phyloP scores from a whole-genome alignment of 164 flowering plant species.

The Buxus sempervirens region DNA sequence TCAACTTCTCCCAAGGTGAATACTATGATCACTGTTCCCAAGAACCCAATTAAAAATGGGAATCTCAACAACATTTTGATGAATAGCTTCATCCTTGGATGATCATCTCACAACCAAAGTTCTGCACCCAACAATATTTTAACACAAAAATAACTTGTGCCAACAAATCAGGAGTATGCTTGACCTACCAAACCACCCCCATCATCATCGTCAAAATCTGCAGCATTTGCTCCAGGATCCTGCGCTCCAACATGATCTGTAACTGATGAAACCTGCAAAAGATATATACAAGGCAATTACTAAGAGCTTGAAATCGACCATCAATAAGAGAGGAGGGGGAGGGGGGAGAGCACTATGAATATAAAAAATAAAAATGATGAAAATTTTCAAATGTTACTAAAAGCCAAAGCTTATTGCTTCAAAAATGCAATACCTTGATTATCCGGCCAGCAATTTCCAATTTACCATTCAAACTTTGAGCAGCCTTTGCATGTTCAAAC shows the following conservation, averaged over 20 bases:
- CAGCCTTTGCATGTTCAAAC: constrained; percentile 89
- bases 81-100: no score
- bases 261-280: constrained; percentile 77
- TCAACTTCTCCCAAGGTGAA: no score
- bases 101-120: neutral
- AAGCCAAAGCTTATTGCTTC: no score
- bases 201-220: constrained; percentile 95
- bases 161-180: neutral
- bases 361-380: neutral
- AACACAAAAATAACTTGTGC: neutral
- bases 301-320: neutral
- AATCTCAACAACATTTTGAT: no score
- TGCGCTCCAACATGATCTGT: constrained; percentile 80
- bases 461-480: constrained; percentile 84
- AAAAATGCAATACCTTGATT: constrained; percentile 45
- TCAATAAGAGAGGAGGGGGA: neutral
- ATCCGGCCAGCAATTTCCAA: constrained; percentile 91
- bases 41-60: no score
- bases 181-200: constrained; percentile 93
- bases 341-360: no score
- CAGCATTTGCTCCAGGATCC: constrained; percentile 55
- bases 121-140: no score
- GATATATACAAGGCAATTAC: neutral
- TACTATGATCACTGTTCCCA: no score
- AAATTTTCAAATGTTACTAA: neutral